Conservation (phyloP, 495 filamentous ascomycete species). For the Penicillium cataractarum region DNA sequence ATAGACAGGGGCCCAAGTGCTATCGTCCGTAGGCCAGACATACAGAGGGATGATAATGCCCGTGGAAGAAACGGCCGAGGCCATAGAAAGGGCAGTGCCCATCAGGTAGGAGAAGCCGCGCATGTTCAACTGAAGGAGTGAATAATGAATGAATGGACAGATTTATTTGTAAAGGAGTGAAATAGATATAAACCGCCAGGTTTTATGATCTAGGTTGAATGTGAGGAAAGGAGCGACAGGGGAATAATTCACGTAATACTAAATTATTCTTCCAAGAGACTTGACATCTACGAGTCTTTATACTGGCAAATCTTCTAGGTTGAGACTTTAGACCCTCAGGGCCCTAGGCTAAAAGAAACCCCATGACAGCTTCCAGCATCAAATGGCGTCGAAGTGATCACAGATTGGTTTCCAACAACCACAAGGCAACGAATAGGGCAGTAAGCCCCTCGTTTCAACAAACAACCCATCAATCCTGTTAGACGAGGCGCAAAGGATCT, state of each 20-base stretch:
- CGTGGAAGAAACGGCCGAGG: conserved; percentile 22
- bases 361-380: background rate
- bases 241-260: background rate
- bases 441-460: conserved; percentile 15
- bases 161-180: conserved; percentile 2
- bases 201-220: background rate
- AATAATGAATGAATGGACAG: background rate
- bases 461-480: background rate
- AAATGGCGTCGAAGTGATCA: conserved; percentile 6
- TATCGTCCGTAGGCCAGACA: conserved; percentile 43
- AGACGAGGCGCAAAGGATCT: conserved; percentile 1
- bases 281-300: background rate
- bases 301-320: background rate
- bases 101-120: conserved; percentile 12
- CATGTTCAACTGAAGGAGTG: conserved; percentile 12
- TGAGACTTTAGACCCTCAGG: background rate
- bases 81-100: conserved; percentile 15
- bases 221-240: conserved; percentile 11
- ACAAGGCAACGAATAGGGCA: background rate
- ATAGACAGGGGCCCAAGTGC: conserved; percentile 49
- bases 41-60: conserved; percentile 56
- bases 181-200: conserved; percentile 4
- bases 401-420: conserved; percentile 6
- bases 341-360: background rate
- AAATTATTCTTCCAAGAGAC: background rate